phyloP scores from a whole-genome alignment of 352 stramenopile species.

The Globisporangium cylindrosporum region DNA sequence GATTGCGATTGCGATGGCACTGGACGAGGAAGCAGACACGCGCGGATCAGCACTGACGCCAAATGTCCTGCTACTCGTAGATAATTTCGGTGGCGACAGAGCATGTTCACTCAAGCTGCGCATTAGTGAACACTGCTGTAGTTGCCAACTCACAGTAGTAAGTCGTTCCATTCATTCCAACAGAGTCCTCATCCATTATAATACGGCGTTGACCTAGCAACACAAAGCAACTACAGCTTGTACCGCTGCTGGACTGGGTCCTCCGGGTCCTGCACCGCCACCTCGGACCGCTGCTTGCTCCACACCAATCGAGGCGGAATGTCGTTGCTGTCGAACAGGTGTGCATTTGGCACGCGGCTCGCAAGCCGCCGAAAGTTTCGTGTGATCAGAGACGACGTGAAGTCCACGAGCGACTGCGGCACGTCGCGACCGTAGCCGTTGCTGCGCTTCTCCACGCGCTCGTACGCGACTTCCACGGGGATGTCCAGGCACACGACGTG shows the following conservation, averaged over 20 bases:
- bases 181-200: not conserved
- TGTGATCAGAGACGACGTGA: slow-evolving; percentile 57
- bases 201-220: not conserved
- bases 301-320: slow-evolving; percentile 68
- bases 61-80: not conserved
- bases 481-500: slow-evolving; percentile 82
- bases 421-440: slow-evolving; percentile 71
- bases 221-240: slow-evolving; percentile 25
- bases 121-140: not conserved
- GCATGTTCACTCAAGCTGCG: not conserved
- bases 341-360: slow-evolving; percentile 57
- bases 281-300: slow-evolving; percentile 62
- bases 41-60: not conserved
- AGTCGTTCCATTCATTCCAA: not conserved
- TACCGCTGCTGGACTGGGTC: slow-evolving; percentile 72
- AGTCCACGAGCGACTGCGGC: slow-evolving; percentile 59
- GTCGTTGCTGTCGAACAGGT: slow-evolving; percentile 63
- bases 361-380: slow-evolving; percentile 66
- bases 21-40: not conserved
- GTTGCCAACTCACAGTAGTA: not conserved
- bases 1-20: not conserved
- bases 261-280: slow-evolving; percentile 39
- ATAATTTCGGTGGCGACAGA: too few relatives aligned
- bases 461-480: slow-evolving; percentile 55
- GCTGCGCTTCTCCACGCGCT: slow-evolving; percentile 62